Evolutionary conservation across 192 early-diverging fungal species (phyloP), one percentile per base, ranked within the genome.

Genomic region (Coemansia sp.): DNA sequence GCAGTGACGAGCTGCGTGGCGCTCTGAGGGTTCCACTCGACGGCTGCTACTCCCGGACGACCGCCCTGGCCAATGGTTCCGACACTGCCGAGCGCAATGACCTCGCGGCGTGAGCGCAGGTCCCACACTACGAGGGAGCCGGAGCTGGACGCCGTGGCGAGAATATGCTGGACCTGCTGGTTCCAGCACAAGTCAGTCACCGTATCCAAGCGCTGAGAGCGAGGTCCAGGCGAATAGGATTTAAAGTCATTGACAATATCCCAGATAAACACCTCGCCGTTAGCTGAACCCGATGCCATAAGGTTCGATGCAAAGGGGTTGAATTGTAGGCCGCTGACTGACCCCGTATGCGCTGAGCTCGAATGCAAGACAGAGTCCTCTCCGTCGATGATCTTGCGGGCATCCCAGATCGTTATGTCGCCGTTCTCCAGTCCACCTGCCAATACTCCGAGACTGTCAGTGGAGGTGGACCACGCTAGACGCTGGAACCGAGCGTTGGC

Each of bases 101-200:
- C 88, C 70, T 99, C 95, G 46, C 92, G 89, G 50, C 92, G 86
- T 52, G 91, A 90, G 52, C 92, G 87, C 67, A 99, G 85, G 88
- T 99, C 97, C 96, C 96, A 99, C 10, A 99, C 90, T 33, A 97
- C 96, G 22, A 95, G 94, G 69, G 93, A 87, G 47, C 97, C 96
- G 62, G 95, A 95, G 64, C 91, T 93, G 46, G 90, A 92, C 10
- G 93, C 93, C 6, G 93, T 93, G 11, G 95, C 97, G 66, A 99
- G 85, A 73, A 99, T 99, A 67, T 97, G 93, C 63, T 91, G 87
- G 38, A 94, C 93, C 68, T 95, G 90, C 65, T 90, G 88, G 79
- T 99, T 99, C 96, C 96, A 99, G 24, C 92, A 84, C 38, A 99
- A 79, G 18, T 88, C 85, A 0, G 95, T 98, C 31, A 99, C 88